A percentile compares a stretch with the other conserved stretches of the same genome.
These are phyloP conservation scores for Penicillium sp. DNA, from an alignment of 2,329 filamentous ascomycete genomes.

Conservation along the genomic window DNA sequence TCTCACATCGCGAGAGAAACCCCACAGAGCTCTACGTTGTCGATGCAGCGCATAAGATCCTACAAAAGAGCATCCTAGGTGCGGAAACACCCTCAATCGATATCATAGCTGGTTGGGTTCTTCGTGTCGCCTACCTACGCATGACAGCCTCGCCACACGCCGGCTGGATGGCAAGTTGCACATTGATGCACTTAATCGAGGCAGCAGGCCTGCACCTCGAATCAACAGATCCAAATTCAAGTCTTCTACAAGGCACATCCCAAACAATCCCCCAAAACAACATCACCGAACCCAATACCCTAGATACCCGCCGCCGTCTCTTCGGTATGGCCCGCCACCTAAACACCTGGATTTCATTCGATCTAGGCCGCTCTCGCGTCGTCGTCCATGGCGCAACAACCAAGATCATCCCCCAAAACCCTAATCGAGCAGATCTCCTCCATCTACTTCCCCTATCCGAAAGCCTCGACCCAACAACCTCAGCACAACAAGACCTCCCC, in stretches of 20 bases:
- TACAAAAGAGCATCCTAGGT: conserved; percentile 44
- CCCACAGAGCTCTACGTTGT: conserved; percentile 49
- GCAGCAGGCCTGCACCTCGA: conserved; percentile 46
- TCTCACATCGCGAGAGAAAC: conserved; percentile 48
- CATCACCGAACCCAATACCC: conserved; percentile 13
- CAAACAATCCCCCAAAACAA: not conserved
- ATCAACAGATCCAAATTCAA: conserved; percentile 14
- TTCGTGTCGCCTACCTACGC: conserved; percentile 56
- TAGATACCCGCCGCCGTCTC: conserved; percentile 46
- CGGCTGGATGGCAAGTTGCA: conserved; percentile 58
- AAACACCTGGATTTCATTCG: conserved; percentile 62
- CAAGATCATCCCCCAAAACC: conserved; percentile 26
- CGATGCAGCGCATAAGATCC: conserved; percentile 46
- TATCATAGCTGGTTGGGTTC: conserved; percentile 48
- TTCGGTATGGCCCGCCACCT: conserved; percentile 58
- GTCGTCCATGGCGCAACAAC: conserved; percentile 48
- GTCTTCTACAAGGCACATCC: conserved; percentile 1
- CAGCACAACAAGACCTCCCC: conserved; percentile 39
- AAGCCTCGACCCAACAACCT: conserved; percentile 53
- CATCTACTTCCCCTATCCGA: conserved; percentile 56
- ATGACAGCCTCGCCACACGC: conserved; percentile 56
- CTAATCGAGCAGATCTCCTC: conserved; percentile 45
- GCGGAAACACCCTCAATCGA: conserved; percentile 31
- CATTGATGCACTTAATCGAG: conserved; percentile 60
- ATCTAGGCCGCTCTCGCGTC: conserved; percentile 58